phyloP scores from a whole-genome alignment of 768 basidiomycete species.

The Tubosaeta brunneosetosa region DNA sequence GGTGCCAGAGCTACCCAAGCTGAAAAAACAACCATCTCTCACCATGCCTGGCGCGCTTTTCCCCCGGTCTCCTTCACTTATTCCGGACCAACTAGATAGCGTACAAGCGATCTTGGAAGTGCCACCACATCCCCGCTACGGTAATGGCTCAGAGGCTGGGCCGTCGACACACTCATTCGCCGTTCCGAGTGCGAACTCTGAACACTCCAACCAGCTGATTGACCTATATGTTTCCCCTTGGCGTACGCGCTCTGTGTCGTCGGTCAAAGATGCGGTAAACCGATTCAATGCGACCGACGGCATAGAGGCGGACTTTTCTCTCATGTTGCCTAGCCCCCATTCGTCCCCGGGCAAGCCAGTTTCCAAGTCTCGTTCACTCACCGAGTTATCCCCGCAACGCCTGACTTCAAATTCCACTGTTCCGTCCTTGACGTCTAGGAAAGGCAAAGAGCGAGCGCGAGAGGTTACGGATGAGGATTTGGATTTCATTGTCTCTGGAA shows the following conservation, averaged over 20 bases:
- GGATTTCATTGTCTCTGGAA: slow-evolving; percentile 32
- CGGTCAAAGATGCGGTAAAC: slow-evolving; percentile 47
- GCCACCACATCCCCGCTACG: neutral
- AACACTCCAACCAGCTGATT: neutral
- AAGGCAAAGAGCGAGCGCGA: slow-evolving; percentile 44
- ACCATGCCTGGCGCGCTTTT: slow-evolving; percentile 81
- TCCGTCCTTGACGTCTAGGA: slow-evolving; percentile 22
- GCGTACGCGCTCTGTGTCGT: slow-evolving; percentile 33
- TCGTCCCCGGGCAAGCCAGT: slow-evolving; percentile 28
- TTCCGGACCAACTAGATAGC: slow-evolving; percentile 35
- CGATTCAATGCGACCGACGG: slow-evolving; percentile 42
- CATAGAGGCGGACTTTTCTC: slow-evolving; percentile 46
- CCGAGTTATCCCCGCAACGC: slow-evolving; percentile 11
- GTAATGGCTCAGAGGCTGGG: slow-evolving; percentile 6
- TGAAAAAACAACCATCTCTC: slow-evolving; percentile 36
- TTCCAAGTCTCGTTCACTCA: slow-evolving; percentile 24
- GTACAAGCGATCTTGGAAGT: neutral
- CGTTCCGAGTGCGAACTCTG: neutral
- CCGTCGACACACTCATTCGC: slow-evolving; percentile 7
- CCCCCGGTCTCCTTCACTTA: slow-evolving; percentile 65
- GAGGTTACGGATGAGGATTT: slow-evolving; percentile 27
- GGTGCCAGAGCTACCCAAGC: slow-evolving; percentile 30
- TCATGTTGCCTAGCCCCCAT: slow-evolving; percentile 45
- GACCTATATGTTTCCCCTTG: slow-evolving; percentile 26
- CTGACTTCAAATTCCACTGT: neutral